Evolutionary conservation across 2,329 filamentous ascomycete species (phyloP), one percentile per base, ranked within the genome.

Genomic region (Claviceps quebecensis): DNA sequence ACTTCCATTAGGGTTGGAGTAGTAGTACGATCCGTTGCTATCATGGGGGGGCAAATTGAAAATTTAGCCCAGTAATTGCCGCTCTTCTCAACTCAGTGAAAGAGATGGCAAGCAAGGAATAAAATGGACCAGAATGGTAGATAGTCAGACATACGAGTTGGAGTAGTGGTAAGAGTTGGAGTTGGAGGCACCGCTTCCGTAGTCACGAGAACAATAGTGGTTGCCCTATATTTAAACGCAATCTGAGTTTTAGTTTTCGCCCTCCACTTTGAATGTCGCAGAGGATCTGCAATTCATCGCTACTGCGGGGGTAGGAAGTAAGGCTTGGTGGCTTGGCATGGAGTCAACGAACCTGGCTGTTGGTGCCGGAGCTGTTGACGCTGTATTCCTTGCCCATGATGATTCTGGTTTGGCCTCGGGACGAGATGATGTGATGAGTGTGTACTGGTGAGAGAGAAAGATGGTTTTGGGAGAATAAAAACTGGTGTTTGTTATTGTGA

Each of bases 11-110:
- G 80, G 67, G 67, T 86, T 87, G 62, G 75, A 77, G 68, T 86
- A 87, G 69, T 87, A 86, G 72, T 87, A 87, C 1, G 80, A 84
- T 39, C 82, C 81, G 58, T 86, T 61, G 22, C 75, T 78, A 49
- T 5, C 14, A 14, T n/a, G 26, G 26, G 8, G 3, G 9, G 9
- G 9, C 9, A 29, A 29, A 4, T 29, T 29, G 26, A 29, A 29
- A 29, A 29, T 3, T 29, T 11, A 29, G 26, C 26, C 26, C 26
- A 29, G 26, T 29, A 29, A 29, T 8, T 29, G 26, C 26, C 26
- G 26, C 8, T 29, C 8, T 29, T 29, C 26, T 4, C 26, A 29
- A 29, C 26, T 29, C 26, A 29, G 8, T 3, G 19, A 29, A 22
- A n/a, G 29, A 5, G n/a, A 34, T 29, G 7, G 14, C 23, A 17